Evolutionary conservation across 495 filamentous ascomycete genomes (phyloP).

Genomic region (Lichenothelia convexa): DNA sequence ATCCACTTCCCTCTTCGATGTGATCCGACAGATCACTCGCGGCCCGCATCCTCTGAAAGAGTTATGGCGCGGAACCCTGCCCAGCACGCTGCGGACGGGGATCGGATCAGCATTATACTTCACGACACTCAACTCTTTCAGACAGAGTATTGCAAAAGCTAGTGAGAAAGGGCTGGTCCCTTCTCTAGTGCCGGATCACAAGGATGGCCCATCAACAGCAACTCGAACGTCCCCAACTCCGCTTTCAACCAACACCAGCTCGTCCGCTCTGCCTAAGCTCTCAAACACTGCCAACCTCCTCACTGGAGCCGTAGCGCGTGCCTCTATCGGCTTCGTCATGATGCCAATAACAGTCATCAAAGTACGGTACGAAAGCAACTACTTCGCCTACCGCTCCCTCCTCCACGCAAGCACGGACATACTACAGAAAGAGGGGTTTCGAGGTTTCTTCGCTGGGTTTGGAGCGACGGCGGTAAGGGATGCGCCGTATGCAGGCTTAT

Average conservation of each 20-base stretch:
- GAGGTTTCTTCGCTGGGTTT: constrained; percentile 83
- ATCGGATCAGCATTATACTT: constrained; percentile 91
- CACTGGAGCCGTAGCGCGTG: constrained; percentile 67
- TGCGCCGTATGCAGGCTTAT: constrained; percentile 87
- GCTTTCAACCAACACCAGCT: constrained; percentile 15
- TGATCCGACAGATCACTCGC: constrained; percentile 48
- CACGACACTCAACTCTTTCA: constrained; percentile 65
- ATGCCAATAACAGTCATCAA: constrained; percentile 97
- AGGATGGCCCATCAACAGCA: too few relatives aligned
- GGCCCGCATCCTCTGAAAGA: constrained; percentile 43
- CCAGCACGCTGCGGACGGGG: constrained; percentile 80
- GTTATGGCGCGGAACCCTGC: constrained; percentile 91
- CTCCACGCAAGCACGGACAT: constrained; percentile 57
- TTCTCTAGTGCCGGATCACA: too few relatives aligned
- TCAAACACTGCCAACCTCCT: constrained; percentile 69
- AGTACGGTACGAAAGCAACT: constrained; percentile 76
- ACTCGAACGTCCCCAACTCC: too few relatives aligned
- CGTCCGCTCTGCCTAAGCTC: constrained; percentile 66
- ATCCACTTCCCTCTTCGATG: constrained; percentile 44
- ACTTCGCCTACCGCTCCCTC: constrained; percentile 73
- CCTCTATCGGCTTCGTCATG: constrained; percentile 70
- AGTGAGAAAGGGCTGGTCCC: not conserved
- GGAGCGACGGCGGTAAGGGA: constrained; percentile 87
- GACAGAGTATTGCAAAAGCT: constrained; percentile 41
- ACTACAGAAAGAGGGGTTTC: constrained; percentile 46